phyloP scores from a whole-genome alignment of 805 yeast genomes.

The Nakazawaea sp. region DNA sequence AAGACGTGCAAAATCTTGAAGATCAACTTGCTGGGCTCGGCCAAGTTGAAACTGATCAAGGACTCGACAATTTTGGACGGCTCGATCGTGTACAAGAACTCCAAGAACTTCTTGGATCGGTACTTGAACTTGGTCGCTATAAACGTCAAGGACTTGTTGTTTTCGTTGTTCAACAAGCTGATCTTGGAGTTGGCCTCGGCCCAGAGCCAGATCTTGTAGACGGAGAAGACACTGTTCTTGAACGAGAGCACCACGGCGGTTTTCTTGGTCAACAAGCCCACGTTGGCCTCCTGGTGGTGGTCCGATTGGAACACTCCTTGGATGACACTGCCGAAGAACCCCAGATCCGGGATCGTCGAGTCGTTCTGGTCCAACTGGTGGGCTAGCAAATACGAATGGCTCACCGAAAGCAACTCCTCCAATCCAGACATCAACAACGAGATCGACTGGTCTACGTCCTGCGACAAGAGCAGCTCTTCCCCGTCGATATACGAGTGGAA shows the following conservation, averaged over 20 bases:
- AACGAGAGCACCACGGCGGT: constrained; percentile 56
- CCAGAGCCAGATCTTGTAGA: constrained; percentile 67
- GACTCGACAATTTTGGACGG: constrained; percentile 69
- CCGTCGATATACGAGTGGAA: constrained; percentile 15
- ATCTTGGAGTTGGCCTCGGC: constrained; percentile 37
- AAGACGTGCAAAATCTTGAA: constrained; percentile 67
- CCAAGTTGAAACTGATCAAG: constrained; percentile 24
- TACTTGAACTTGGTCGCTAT: constrained; percentile 59
- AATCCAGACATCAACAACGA: constrained; percentile 46
- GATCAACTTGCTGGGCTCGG: constrained; percentile 23
- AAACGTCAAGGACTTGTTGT: constrained; percentile 31
- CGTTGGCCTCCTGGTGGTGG: constrained; percentile 43
- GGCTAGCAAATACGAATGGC: constrained; percentile 45
- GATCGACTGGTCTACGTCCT: constrained; percentile 38
- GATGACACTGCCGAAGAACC: constrained; percentile 61
- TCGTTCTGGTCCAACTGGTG: constrained; percentile 4
- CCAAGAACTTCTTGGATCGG: constrained; percentile 59
- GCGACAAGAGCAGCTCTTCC: constrained; percentile 3
- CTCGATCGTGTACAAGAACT: constrained; percentile 57
- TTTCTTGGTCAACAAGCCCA: constrained; percentile 43
- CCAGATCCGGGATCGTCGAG: constrained; percentile 27
- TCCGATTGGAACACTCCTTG: constrained; percentile 78
- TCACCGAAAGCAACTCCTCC: constrained; percentile 54
- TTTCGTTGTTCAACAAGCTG: constrained; percentile 10
- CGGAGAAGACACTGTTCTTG: constrained; percentile 46